Evolutionary conservation across 2,329 filamentous ascomycete species (phyloP).

Genomic region (Daldinia eschscholtzii): DNA sequence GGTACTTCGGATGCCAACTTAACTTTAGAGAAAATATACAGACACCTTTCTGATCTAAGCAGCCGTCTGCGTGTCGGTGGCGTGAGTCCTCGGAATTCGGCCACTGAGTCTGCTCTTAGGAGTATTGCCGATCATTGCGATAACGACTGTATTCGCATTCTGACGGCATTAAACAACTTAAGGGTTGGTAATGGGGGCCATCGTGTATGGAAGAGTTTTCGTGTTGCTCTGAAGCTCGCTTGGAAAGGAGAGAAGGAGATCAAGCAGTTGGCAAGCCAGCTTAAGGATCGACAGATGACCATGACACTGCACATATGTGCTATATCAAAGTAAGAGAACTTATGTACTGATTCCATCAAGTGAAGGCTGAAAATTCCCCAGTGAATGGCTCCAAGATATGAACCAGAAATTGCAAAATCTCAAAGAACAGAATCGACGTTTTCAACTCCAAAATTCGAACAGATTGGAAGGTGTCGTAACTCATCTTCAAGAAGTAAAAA

Average conservation of each 20-base stretch:
- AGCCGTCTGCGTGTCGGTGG: not conserved
- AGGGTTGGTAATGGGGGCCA: not conserved
- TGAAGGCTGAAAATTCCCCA: not conserved
- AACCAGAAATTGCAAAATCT: too few species aligned
- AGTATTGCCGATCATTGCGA: too few species aligned
- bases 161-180: too few species aligned
- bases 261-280: not conserved
- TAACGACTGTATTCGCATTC: too few species aligned
- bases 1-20: not conserved
- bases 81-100: not conserved
- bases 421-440: too few species aligned
- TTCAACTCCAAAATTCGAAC: too few species aligned
- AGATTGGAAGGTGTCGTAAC: too few species aligned
- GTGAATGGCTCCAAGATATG: not conserved
- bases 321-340: not conserved
- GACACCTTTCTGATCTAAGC: not conserved
- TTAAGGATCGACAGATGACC: not conserved
- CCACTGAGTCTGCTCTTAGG: not conserved
- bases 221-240: slow-evolving; percentile 5
- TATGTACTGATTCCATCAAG: not conserved
- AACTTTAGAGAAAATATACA: not conserved
- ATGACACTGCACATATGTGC: slow-evolving; percentile 7
- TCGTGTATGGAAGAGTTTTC: slow-evolving; percentile 1
- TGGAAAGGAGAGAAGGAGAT: slow-evolving; percentile 6
- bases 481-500: too few species aligned